These are phyloP conservation scores for Rhodofomes roseus DNA, from an alignment of 1,284 basidiomycete genomes.

Conservation along the genomic window DNA sequence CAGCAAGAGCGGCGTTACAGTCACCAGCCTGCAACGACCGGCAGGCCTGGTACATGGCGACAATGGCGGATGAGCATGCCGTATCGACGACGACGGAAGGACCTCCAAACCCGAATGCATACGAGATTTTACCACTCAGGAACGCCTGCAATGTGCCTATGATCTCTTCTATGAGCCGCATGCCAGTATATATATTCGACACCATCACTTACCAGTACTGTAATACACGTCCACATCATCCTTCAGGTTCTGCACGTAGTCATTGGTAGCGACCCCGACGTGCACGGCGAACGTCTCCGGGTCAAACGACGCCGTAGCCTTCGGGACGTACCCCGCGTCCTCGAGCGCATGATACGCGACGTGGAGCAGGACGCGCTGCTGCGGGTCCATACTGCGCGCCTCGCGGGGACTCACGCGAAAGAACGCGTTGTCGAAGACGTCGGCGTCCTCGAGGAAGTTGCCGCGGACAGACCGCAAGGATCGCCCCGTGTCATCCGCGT, in stretches of 20 bases:
- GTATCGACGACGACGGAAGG: conserved; percentile 71
- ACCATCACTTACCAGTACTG: conserved; percentile 51
- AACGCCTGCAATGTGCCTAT: conserved; percentile 66
- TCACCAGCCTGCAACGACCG: conserved; percentile 59
- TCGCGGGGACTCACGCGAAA: conserved; percentile 72
- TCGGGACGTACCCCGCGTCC: conserved; percentile 63
- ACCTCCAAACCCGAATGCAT: conserved; percentile 62
- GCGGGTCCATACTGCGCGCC: conserved; percentile 71
- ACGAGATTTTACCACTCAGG: conserved; percentile 66
- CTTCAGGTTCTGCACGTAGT: conserved; percentile 63
- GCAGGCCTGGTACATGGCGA: conserved; percentile 65
- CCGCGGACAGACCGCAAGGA: conserved; percentile 51
- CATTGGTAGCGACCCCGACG: conserved; percentile 64
- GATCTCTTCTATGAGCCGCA: not conserved
- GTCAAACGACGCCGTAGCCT: conserved; percentile 45
- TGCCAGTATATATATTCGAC: not conserved
- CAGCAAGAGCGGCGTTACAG: conserved; percentile 65
- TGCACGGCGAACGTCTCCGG: conserved; percentile 59
- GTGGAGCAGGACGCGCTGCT: conserved; percentile 65
- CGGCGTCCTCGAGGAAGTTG: conserved; percentile 57
- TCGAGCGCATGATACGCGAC: conserved; percentile 66
- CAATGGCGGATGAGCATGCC: conserved; percentile 66
- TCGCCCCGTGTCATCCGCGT: conserved; percentile 25
- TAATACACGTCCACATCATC: conserved; percentile 67
- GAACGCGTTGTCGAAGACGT: conserved; percentile 65